Conservation (phyloP, 2,329 filamentous ascomycete species). For the Penicillium sp. region DNA sequence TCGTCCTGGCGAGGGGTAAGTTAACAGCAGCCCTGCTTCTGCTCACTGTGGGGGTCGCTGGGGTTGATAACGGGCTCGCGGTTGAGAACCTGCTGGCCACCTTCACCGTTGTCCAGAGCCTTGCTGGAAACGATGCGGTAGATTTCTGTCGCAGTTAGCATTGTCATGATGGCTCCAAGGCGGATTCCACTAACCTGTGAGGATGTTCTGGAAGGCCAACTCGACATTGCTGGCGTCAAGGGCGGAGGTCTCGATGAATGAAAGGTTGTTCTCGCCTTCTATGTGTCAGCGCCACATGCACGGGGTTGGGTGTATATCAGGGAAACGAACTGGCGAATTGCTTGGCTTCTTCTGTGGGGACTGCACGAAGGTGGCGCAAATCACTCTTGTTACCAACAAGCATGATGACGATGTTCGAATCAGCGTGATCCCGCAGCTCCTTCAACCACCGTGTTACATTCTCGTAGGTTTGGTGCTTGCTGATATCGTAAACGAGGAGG, state of each 20-base stretch:
- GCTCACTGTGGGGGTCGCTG: conserved; percentile 76
- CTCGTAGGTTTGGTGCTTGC: conserved; percentile 99
- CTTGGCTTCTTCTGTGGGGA: conserved; percentile 97
- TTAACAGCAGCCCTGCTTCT: conserved; percentile 60
- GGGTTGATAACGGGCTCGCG: conserved; percentile 80
- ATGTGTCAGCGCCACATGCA: conserved; percentile 27
- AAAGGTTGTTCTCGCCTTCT: conserved; percentile 92
- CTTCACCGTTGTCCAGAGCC: conserved; percentile 87
- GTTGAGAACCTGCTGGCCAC: conserved; percentile 73
- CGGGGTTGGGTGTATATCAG: not conserved
- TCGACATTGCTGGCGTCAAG: conserved; percentile 99
- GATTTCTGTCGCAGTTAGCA: conserved; percentile 68
- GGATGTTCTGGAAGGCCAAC: conserved; percentile 98
- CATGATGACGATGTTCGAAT: conserved; percentile 99
- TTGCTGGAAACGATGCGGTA: conserved; percentile 99
- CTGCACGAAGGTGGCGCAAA: conserved; percentile 96
- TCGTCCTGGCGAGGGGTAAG: conserved; percentile 23
- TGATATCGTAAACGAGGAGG: conserved; percentile 98
- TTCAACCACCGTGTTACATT: conserved; percentile 99
- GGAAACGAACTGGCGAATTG: conserved; percentile 80
- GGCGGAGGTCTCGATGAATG: conserved; percentile 98
- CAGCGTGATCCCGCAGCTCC: conserved; percentile 95
- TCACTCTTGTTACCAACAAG: conserved; percentile 99
- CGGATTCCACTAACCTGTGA: conserved; percentile 73
- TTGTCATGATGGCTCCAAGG: conserved; percentile 2